Evolutionary conservation across 108 stramenopile species (phyloP).

Genomic region (Pseudonitzschia multistriata): DNA sequence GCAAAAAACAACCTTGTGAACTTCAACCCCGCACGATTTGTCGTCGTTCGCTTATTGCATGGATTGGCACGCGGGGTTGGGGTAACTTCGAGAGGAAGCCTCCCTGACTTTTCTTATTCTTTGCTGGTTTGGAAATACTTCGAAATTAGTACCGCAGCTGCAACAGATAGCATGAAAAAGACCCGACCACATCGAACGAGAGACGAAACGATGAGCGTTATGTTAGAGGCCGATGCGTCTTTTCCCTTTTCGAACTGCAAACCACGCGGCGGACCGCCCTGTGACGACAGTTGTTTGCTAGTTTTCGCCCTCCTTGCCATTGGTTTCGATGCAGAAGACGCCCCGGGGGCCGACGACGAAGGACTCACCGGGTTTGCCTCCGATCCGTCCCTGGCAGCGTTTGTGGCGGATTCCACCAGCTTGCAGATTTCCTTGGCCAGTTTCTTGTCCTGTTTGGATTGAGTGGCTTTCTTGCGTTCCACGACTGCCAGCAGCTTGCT

Average conservation of each 20-base stretch:
- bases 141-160: not conserved
- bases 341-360: not conserved
- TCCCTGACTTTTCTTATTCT: no score
- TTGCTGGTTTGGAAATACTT: not conserved
- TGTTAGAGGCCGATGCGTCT: not conserved
- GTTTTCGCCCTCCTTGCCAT: not conserved
- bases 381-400: not conserved
- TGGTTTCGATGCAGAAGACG: not conserved
- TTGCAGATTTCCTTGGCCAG: slow-evolving; percentile 57
- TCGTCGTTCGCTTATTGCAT: no score
- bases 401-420: slow-evolving; percentile 60
- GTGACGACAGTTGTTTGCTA: no score
- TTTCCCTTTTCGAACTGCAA: not conserved
- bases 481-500: slow-evolving; percentile 19
- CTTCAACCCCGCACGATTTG: no score
- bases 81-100: no score
- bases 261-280: not conserved
- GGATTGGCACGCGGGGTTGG: no score
- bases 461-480: slow-evolving; percentile 13
- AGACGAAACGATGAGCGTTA: not conserved
- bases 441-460: slow-evolving; percentile 40
- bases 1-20: no score
- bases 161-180: slow-evolving; percentile 6
- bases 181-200: not conserved
- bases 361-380: not conserved